These are phyloP conservation scores for Penicillium herquei DNA, from an alignment of 495 filamentous ascomycete species.

Conservation along the genomic window DNA sequence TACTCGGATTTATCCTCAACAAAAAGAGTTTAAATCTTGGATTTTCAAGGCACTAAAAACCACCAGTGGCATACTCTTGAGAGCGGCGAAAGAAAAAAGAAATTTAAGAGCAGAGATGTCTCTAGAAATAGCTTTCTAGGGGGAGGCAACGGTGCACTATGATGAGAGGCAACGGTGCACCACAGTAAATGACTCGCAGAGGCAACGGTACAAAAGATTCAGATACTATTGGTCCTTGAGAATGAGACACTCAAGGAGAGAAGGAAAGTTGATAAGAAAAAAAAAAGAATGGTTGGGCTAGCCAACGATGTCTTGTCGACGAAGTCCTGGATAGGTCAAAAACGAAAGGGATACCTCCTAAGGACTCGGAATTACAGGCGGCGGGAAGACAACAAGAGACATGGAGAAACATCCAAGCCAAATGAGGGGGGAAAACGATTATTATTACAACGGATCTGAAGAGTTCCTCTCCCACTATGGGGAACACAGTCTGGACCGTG, in stretches of 20 bases:
- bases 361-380: constrained; percentile 3
- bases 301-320: not conserved
- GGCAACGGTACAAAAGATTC: not conserved
- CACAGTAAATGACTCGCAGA: not conserved
- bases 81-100: not conserved
- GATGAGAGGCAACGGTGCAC: not conserved
- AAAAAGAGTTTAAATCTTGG: too few relatives aligned
- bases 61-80: not conserved
- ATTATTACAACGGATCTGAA: not conserved
- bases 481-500: not conserved
- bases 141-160: too few relatives aligned
- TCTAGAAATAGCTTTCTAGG: too few relatives aligned
- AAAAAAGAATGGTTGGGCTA: not conserved
- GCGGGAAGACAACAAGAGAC: not conserved
- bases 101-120: not conserved
- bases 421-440: constrained; percentile 1
- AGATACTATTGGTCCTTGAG: too few relatives aligned
- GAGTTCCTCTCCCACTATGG: not conserved
- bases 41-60: too few relatives aligned
- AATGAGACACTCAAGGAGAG: not conserved
- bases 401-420: not conserved
- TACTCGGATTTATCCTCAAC: too few relatives aligned
- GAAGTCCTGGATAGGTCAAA: not conserved
- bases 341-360: not conserved
- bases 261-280: not conserved